These are phyloP conservation scores for Cenchrus purpureus DNA, from an alignment of 176 grass and related monocot species.

Conservation along the genomic window DNA sequence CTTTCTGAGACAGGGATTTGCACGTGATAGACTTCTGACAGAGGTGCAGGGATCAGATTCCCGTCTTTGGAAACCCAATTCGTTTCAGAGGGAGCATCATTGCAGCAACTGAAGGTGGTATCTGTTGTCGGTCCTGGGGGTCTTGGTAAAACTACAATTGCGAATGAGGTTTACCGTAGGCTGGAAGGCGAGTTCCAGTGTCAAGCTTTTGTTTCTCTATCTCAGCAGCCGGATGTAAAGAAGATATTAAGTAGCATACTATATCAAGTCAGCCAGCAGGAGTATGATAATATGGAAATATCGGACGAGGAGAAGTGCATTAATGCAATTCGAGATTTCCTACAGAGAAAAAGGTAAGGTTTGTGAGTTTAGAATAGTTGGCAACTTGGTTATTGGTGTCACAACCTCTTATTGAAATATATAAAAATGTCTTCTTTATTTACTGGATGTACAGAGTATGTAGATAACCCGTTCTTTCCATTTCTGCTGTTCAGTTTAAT, in stretches of 20 bases:
- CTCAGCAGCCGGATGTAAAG: constrained; percentile 31
- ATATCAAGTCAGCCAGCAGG: constrained; percentile 23
- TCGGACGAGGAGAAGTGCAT: constrained; percentile 28
- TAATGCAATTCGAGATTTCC: constrained; percentile 14
- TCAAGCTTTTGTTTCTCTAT: constrained; percentile 37
- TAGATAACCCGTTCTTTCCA: neutral
- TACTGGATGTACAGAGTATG: no score
- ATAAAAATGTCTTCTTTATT: no score
- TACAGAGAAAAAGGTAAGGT: constrained; percentile 4
- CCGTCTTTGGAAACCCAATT: no score
- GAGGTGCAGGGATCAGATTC: no score
- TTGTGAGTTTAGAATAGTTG: neutral
- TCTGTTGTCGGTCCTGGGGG: constrained; percentile 32
- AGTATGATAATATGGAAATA: neutral
- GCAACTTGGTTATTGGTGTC: neutral
- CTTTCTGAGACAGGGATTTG: no score
- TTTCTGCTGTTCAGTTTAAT: neutral
- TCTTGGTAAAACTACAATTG: constrained; percentile 36
- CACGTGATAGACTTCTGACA: no score
- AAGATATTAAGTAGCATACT: constrained; percentile 32
- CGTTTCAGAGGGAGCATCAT: neutral
- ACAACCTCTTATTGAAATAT: no score
- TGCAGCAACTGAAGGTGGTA: constrained; percentile 30
- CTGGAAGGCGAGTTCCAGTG: constrained; percentile 11
- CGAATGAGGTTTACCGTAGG: constrained; percentile 25